Evolutionary conservation across 306 rosid species (phyloP).

Genomic region (Prunus campanulata): DNA sequence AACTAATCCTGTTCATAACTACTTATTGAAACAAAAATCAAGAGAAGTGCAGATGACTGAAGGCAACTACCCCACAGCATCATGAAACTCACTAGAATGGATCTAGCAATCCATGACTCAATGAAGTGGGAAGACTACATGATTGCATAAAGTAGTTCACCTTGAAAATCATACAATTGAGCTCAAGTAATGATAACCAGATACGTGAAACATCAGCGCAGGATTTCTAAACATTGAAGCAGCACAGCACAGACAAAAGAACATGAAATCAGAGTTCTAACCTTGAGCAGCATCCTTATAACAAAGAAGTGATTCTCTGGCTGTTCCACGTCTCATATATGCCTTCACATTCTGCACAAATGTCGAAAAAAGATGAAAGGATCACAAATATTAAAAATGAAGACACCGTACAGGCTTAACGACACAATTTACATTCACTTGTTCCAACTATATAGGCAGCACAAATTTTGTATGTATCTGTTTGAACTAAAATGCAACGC

Average conservation of each 20-base stretch:
- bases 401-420: not conserved
- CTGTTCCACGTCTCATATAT: constrained; percentile 86
- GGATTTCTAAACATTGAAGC: not conserved
- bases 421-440: not conserved
- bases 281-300: constrained; percentile 75
- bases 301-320: constrained; percentile 64
- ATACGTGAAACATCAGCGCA: not conserved
- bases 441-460: not conserved
- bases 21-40: not conserved
- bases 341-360: constrained; percentile 84
- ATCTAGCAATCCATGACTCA: not conserved
- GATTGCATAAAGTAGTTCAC: not conserved
- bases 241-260: not conserved
- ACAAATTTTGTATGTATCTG: not conserved
- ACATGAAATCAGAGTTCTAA: constrained; percentile 18
- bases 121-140: not conserved
- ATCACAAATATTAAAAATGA: not conserved
- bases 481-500: not conserved
- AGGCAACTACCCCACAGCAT: not conserved
- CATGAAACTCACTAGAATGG: not conserved
- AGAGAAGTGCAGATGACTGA: not conserved
- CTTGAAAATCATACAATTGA: not conserved
- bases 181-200: not conserved
- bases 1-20: not conserved
- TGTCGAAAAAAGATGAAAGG: not conserved